Base-by-base conservation (phyloP, 306 rosid species). In the Canavalia ensiformis region DNA sequence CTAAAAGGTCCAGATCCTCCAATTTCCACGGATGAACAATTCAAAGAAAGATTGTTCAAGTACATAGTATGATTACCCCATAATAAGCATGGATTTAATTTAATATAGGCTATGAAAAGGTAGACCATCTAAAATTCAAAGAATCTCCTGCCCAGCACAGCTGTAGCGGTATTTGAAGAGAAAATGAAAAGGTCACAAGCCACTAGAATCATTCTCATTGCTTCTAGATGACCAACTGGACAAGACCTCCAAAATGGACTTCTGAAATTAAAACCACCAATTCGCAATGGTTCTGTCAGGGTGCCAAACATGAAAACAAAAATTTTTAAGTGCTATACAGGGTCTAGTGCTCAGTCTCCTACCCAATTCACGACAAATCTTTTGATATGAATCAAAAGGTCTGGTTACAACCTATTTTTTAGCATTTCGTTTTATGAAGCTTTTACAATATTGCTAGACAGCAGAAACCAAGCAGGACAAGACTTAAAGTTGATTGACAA, bases 171-270 rank as follows among this genome's bases (percentile, higher is more conserved):
- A 71, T 49, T 42, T 18, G 41, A 67, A 12, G 72, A 57, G 46
- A 82, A 72, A 80, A 45, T 34, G 42, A 56, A 12, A 41, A 56
- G 3, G 51, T 51, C 44, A 72, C 69, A 75, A 18, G 73, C 41
- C 50, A 60, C 74, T 50, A 69, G 78, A 66, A 65, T 25, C 51
- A 66, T 57, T 67, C 63, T 68, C 71, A 56, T 12, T 37, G 31
- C 47, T 80, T 37, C 44, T 71, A 7, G 33, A 80, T 80, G 49
- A 65, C 59, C 80, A 74, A 52, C 59, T 4, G 8, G 69, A 73
- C 44, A 74, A 18, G 25, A 18, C 68, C 63, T 74, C 59, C 70
- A 45, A 56, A 18, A 18, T 18, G 25, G 25, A 18, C 25, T 18
- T 18, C 25, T 18, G 25, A 18, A 18, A 18, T 18, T 18, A 18